Evolutionary conservation across 768 basidiomycete genomes (phyloP), one percentile per base, ranked within the genome.

Genomic region (Mycena polygramma): DNA sequence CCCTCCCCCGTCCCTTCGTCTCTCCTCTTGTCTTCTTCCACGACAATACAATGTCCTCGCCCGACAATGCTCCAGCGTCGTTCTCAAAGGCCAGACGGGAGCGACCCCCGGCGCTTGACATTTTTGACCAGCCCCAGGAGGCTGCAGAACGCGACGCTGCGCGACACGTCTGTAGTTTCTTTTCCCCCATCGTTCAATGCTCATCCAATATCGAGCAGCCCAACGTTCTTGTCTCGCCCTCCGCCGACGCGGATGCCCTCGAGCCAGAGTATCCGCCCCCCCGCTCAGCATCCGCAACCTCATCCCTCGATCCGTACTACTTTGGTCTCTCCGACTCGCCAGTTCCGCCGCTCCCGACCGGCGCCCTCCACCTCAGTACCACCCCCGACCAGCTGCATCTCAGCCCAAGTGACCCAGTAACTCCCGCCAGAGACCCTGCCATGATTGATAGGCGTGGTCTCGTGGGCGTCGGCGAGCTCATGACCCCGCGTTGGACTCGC

Each of bases 401-500:
- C 48, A 79, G 79, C 57, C 30, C 30, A 30, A 30, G 30, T 30
- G 89, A 91, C 71, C 90, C 91, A 20, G 81, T 89, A 45, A 94
- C 94, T 0, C 94, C 94, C 11, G 91, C 87, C 41, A 87, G 89
- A 68, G 91, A 95, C 81, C 92, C 93, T 24, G 89, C 93, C 24
- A 79, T 83, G 73, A 95, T 96, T 70, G 96, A 99, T 83, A 87
- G 98, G 67, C 87, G 90, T 20, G 93, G 91, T 45, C 89, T 99
- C 48, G 90, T 99, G 62, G 98, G 98, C 30, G 94, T 99, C 7
- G 98, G 98, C 45, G 98, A 99, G 81, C 89, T 99, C 39, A 85
- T 96, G 22, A 99, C 98, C n/a, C 98, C 98, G 57, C 89, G 96
- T 70, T 99, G 96, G 97, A 87, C 88, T 69, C 88, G 88, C 77